Base-by-base conservation (phyloP, 2,329 filamentous ascomycete species). In the Fusarium virguliforme region DNA sequence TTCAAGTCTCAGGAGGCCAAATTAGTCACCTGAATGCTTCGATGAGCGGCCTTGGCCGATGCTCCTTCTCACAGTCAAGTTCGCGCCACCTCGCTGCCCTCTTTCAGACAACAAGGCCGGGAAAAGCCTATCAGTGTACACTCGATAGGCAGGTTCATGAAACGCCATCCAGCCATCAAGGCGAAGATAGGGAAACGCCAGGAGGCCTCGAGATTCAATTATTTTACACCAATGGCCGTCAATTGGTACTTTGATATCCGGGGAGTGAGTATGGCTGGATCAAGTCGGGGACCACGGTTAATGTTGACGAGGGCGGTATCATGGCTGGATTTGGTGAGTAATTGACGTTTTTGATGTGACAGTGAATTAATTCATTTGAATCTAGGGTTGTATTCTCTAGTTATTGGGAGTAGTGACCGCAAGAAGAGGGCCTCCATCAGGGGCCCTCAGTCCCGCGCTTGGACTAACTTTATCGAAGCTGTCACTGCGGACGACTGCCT, bases 401-500 rank as follows among this genome's bases (percentile, higher is more conserved):
- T 66, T n/a, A 30, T 66, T 15, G n/a, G 59, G 64, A 26, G 62
- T 58, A 15, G 15, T 12, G 53, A 62, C 18, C 64, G 43, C 4
- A 62, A 62, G 53, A 32, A 18, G 24, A 62, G 57, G 60, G 58
- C 46, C 7, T 41, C 57, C 18, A 54, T 67, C 24, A 67, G 63
- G 32, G 64, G 64, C 30, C 32, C 55, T 24, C 55, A 67, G 32
- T 43, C 60, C 7, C 56, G 60, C 2, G 51, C n/a, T 54, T 67
- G 60, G 56, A 67, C 64, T 60, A 28, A 5, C 5, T 61, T 63
- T 30, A 41, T 68, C 24, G 48, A 68, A 51, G 57, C 61, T 28
- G 10, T 65, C 4, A 62, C 62, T 51, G 54, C 62, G 24, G 24
- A 48, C n/a, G 55, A 55, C 58, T 22, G 40, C 24, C 6, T 10